Conservation (phyloP, 2,329 filamentous ascomycete genomes). For the Paecilomyces sp. region DNA sequence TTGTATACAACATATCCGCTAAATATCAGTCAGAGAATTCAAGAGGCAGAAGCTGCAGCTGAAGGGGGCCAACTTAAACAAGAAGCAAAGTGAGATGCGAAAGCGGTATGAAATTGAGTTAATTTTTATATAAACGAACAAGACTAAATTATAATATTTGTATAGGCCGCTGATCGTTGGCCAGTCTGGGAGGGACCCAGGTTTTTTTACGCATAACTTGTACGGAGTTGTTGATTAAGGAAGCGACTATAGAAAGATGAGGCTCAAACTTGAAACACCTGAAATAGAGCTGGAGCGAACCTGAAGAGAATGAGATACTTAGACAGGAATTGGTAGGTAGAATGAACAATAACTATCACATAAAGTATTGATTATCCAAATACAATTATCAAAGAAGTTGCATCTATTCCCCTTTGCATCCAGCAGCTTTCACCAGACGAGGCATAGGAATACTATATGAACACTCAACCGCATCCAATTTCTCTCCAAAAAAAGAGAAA, state of each 20-base stretch:
- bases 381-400: neutral
- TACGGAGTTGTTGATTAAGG: neutral
- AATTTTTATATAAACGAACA: no score
- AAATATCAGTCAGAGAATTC: no score
- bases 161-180: no score
- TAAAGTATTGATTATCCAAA: no score
- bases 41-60: no score
- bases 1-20: no score
- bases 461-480: neutral
- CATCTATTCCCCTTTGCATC: neutral
- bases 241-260: neutral
- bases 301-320: neutral
- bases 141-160: no score
- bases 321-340: neutral
- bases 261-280: neutral
- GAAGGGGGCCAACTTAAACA: no score
- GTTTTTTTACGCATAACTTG: no score
- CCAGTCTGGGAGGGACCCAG: no score
- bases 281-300: neutral
- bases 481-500: conserved; percentile 12
- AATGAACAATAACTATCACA: neutral
- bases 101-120: no score
- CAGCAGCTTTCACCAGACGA: neutral
- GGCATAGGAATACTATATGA: neutral
- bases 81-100: no score